Evolutionary conservation across 2,329 filamentous ascomycete genomes (phyloP), one percentile per base, ranked within the genome.

Genomic region (Paracoccidioides brasiliensis): DNA sequence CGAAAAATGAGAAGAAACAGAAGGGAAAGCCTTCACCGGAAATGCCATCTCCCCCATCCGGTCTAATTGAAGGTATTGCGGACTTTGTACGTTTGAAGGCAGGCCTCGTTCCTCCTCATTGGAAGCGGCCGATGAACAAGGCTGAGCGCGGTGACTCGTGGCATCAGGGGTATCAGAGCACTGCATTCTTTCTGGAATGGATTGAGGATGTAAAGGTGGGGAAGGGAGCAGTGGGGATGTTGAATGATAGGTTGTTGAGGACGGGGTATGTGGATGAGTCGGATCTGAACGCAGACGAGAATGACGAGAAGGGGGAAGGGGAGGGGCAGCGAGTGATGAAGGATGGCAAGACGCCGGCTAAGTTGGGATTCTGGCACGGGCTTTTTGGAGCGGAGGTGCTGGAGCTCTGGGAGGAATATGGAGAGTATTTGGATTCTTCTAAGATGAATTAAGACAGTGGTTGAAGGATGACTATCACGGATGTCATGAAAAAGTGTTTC

Each of bases 81-180:
- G 93, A 97, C 71, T 97, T 88, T 81, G 90, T 97, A 30, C 80
- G 91, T 2, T 73, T 97, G 58, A 82, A 81, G 60, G 84, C 84
- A 52, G 80, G 79, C 0, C 77, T 94, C 33, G 80, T 76, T 7
- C 88, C 91, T 43, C 86, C 88, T 52, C 90, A 96, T 72, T 97
- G 91, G 91, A 84, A 81, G 66, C 70, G 71, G 44, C 74, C 75
- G 30, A 67, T 69, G 3, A 65, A 63, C 46, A 64, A 68, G 2
- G 75, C 74, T 2, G 77, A 80, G 33, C 61, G 69, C 14, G 72
- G 76, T 15, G 79, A 79, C 15, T 77, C 79, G n/a, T 96, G 90
- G 90, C 89, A 95, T 69, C 80, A 78, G 42, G 90, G 90, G 0
- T 97, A 97, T 71, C 85, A 96, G 74, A 81, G 86, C 61, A 97